Conservation (phyloP, 2,329 filamentous ascomycete genomes). For the Botrytis medusae region DNA sequence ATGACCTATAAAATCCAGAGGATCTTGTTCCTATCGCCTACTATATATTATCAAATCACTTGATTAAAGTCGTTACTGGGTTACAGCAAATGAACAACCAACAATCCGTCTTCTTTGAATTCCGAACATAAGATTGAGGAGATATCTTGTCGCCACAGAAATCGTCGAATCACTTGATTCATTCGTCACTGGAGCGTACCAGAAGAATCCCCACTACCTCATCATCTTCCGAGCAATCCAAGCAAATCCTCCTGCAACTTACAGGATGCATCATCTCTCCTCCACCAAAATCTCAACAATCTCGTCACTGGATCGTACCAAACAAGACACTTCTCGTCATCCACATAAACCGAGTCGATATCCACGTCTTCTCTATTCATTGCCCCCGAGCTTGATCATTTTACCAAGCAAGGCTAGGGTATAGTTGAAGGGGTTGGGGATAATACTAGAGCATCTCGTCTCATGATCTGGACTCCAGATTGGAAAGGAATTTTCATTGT, state of each 20-base stretch:
- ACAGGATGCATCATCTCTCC: not conserved
- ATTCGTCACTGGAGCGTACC: not conserved
- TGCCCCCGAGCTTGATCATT: not conserved
- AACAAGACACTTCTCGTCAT: not conserved
- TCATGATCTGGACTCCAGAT: not conserved
- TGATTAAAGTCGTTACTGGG: no score
- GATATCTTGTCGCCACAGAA: not conserved
- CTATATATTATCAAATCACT: no score
- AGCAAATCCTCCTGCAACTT: not conserved
- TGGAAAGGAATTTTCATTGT: not conserved
- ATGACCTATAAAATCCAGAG: not conserved
- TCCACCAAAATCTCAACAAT: not conserved
- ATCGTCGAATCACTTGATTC: not conserved
- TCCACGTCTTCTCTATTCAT: not conserved
- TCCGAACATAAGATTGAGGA: no score
- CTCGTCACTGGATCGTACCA: not conserved
- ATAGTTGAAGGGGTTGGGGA: not conserved
- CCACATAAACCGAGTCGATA: not conserved
- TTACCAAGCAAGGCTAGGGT: not conserved
- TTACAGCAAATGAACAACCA: not conserved
- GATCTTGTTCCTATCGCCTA: not conserved
- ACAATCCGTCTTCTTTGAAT: no score
- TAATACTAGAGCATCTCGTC: not conserved
- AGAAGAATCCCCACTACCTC: not conserved
- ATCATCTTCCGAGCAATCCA: not conserved